Base-by-base conservation (phyloP, 1,284 basidiomycete species). In the Porodaedalea pini region DNA sequence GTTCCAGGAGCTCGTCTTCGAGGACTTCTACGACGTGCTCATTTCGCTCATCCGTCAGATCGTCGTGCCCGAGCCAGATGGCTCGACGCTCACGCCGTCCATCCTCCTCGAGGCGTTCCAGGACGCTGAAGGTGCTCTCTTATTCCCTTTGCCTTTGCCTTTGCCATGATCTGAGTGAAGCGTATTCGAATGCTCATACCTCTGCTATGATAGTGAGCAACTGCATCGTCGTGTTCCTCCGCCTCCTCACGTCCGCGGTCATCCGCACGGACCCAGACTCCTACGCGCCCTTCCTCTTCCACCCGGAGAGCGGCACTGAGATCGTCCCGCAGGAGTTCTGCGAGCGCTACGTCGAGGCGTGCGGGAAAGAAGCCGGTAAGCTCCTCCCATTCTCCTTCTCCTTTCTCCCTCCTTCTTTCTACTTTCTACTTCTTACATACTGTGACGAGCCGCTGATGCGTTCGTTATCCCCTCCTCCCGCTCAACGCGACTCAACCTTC, bases 221-320 rank as follows among this genome's bases (percentile, higher is more conserved):
- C 68, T 80, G 80, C n/a, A 80, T 89, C 62, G 83, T 88, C 31
- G 78, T 85, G 60, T 89, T 83, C 66, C 78, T 96, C 63, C 81
- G 93, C 40, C 75, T 94, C 51, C 73, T 93, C 19, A 90, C 93
- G 57, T 90, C 90, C 0, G 87, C 92, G 0, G 83, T 91, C 69
- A 88, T 96, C 63, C 85, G 88, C 15, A 69, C 77, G 3, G 77
- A 90, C 61, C 74, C 80, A 1, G 82, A 83, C 11, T 71, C 77
- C 54, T 94, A 86, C 68, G 76, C 78, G 10, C 81, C 81, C 2
- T 93, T 94, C 74, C 77, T 95, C 4, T 80, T 89, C 62, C 81
- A 92, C 59, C 88, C 88, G 0, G 83, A 88, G 40, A 80, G 82
- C 0, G 82, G 81, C 36, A 79, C 83, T 48, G 77, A 70, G 2